These are phyloP conservation scores for Clavariopsis aquatica DNA, from an alignment of 495 filamentous ascomycete species.

Conservation along the genomic window DNA sequence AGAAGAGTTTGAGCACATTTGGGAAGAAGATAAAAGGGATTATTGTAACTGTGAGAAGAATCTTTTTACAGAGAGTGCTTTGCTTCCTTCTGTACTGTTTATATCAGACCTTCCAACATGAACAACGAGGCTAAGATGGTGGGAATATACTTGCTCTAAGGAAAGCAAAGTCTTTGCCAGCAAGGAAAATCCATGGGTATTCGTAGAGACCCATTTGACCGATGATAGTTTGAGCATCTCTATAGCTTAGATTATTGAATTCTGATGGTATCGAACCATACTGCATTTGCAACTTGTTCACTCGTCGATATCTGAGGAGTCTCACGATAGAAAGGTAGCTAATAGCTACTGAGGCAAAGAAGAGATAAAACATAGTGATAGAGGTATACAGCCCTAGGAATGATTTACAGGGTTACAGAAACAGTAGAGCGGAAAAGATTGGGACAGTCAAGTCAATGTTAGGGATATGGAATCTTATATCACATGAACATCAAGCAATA, in stretches of 20 bases:
- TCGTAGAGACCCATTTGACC: neutral
- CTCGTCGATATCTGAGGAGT: neutral
- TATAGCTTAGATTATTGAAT: neutral
- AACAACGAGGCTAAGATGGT: neutral
- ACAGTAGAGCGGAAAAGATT: neutral
- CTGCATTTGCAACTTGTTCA: neutral
- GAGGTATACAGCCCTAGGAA: neutral
- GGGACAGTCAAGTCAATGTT: neutral
- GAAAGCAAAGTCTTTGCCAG: neutral
- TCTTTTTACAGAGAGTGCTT: too few species aligned
- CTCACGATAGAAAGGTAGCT: neutral
- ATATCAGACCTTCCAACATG: too few species aligned
- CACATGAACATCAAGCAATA: neutral
- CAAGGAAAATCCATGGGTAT: neutral
- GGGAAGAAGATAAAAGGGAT: too few species aligned
- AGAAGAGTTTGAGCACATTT: too few species aligned
- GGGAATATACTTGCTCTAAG: neutral
- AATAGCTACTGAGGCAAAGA: neutral
- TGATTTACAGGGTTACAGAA: neutral
- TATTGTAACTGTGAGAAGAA: too few species aligned
- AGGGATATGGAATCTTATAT: neutral
- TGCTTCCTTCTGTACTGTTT: too few species aligned
- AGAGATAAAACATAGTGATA: neutral
- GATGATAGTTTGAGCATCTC: neutral
- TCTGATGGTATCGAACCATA: neutral